A percentile compares a stretch with the other conserved stretches of the same genome.
These are phyloP conservation scores for Arthromyces matolae DNA, from an alignment of 768 basidiomycete species.

Conservation along the genomic window DNA sequence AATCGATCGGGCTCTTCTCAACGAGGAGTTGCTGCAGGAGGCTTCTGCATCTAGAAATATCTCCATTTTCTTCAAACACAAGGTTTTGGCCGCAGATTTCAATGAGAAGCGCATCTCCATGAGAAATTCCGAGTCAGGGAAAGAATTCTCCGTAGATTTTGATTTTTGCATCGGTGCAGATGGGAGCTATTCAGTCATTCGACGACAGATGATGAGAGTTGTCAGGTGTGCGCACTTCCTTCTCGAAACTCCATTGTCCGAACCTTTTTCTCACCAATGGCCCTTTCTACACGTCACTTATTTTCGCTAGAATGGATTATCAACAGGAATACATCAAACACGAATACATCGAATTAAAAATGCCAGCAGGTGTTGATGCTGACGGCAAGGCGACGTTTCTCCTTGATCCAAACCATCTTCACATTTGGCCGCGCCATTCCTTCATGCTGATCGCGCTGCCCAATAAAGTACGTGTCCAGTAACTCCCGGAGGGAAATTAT, in stretches of 20 bases:
- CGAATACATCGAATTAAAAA: slow-evolving; percentile 94
- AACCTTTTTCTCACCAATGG: slow-evolving; percentile 30
- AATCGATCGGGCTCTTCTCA: slow-evolving; percentile 84
- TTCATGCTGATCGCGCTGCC: slow-evolving; percentile 99
- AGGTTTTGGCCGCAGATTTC: slow-evolving; percentile 75
- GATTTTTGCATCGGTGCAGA: slow-evolving; percentile 90
- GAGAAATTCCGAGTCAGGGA: slow-evolving; percentile 40
- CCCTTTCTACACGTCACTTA: slow-evolving; percentile 23
- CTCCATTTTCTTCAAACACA: slow-evolving; percentile 74
- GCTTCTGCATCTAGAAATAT: slow-evolving; percentile 61
- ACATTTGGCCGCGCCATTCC: slow-evolving; percentile 98
- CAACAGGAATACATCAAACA: slow-evolving; percentile 93
- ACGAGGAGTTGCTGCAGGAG: slow-evolving; percentile 79
- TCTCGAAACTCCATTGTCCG: slow-evolving; percentile 16
- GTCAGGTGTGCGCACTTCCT: slow-evolving; percentile 60
- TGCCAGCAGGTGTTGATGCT: slow-evolving; percentile 72
- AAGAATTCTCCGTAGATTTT: slow-evolving; percentile 50
- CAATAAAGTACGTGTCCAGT: slow-evolving; percentile 70
- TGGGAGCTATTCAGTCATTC: slow-evolving; percentile 88
- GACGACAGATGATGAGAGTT: slow-evolving; percentile 93
- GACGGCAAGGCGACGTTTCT: slow-evolving; percentile 66
- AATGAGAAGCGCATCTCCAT: slow-evolving; percentile 54
- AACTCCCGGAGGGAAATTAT: slow-evolving; percentile 17
- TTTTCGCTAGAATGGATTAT: slow-evolving; percentile 77
- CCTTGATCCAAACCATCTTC: slow-evolving; percentile 93